A percentile compares a stretch with the other conserved stretches of the same genome.
Conservation (phyloP, 148 eudicot species). For the Rhododendron griersonianum region DNA sequence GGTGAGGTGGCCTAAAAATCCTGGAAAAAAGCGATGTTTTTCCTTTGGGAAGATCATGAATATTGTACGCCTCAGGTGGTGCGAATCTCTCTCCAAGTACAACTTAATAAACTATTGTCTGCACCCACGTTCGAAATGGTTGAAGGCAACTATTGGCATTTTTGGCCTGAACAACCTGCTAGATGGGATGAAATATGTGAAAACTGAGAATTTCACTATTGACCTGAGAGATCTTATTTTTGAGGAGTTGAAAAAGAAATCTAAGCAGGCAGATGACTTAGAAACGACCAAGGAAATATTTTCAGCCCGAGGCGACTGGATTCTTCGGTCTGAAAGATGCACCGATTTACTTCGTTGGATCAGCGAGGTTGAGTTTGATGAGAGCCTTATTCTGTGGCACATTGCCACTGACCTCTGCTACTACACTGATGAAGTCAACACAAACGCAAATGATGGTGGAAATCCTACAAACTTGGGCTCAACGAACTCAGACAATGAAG, state of each 20-base stretch:
- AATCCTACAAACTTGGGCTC: background rate
- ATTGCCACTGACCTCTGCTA: background rate
- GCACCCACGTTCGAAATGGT: conserved; percentile 9
- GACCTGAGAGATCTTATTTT: conserved; percentile 25
- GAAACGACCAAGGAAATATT: conserved; percentile 9
- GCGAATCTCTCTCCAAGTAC: conserved; percentile 8
- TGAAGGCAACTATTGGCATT: background rate
- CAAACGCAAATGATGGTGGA: background rate
- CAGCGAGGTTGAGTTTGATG: background rate
- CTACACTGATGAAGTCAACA: background rate
- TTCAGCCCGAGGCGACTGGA: background rate
- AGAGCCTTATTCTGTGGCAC: background rate
- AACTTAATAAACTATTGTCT: conserved; percentile 27
- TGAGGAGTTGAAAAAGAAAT: conserved; percentile 24
- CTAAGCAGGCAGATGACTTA: conserved; percentile 22
- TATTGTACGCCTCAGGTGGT: conserved; percentile 26
- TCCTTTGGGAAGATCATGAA: background rate
- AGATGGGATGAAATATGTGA: conserved; percentile 23
- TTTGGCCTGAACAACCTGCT: conserved; percentile 22
- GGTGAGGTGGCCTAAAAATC: background rate
- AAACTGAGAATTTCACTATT: conserved; percentile 3
- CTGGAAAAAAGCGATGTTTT: background rate
- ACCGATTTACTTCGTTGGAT: background rate
- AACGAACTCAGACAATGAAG: background rate
- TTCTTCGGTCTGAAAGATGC: background rate